Evolutionary conservation across 805 yeast species (phyloP), one percentile per base, ranked within the genome.

Genomic region (Candida xiaguanensis): DNA sequence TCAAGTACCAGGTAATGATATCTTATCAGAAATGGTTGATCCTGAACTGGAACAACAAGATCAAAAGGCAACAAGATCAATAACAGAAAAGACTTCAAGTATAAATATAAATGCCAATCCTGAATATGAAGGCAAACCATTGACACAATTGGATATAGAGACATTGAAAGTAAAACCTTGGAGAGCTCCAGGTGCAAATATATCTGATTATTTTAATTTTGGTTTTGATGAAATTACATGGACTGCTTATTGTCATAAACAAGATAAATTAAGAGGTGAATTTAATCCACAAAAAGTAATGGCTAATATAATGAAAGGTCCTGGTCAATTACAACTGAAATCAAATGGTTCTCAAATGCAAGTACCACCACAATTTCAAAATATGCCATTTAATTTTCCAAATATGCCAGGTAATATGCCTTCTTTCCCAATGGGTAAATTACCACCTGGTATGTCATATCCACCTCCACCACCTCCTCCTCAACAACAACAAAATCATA

Each of bases 221-320:
- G 99, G 99, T 1, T 93, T 93, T 56, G 95, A 93, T 58, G 99
- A 93, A 65, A 76, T 85, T 48, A 85, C 97, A 12, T 93, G 99
- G 99, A 80, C 85, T 39, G 88, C 90, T 17, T 93, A 93, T 63
- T 81, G 96, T 50, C 72, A 81, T 30, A 88, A 87, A 58, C 96
- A 90, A 55, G 96, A 90, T 58, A 81, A 79, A 48, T 53, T 83
- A 35, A 74, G 93, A 40, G 81, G 82, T 5, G 90, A 85, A 44
- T 90, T 80, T 63, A 85, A 86, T 36, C 93, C 95, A 2, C 85
- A 82, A 41, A 88, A 85, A 53, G 67, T 87, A 15, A 76, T 87
- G 74, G 79, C 78, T 56, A 78, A 77, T 49, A 65, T 77, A 56
- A 74, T 74, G 73, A 41, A 41, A 20, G 44, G 44, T 3, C 33